Conservation (phyloP, 352 stramenopile species). For the Phytophthora cajani region DNA sequence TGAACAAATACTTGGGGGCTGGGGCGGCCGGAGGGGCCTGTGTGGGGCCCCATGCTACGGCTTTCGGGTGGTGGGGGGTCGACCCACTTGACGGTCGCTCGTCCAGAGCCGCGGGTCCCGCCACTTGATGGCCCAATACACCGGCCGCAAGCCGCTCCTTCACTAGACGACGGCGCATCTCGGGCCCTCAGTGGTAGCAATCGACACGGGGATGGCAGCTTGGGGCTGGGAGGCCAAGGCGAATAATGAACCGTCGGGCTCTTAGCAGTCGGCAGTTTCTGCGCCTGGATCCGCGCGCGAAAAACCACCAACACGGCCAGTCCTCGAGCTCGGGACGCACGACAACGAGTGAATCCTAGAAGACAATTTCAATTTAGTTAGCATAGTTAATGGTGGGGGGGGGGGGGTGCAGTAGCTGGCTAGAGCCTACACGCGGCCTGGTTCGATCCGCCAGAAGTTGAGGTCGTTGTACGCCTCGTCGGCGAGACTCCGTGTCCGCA, state of each 20-base stretch:
- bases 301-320: slow-evolving; percentile 12
- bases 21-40: not conserved
- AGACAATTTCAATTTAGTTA: slow-evolving; percentile 33
- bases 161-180: slow-evolving; percentile 32
- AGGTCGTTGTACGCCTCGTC: slow-evolving; percentile 89
- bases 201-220: not conserved
- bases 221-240: slow-evolving; percentile 4
- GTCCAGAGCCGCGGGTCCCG: slow-evolving; percentile 5
- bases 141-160: slow-evolving; percentile 25
- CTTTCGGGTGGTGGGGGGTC: slow-evolving; percentile 6
- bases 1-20: slow-evolving; percentile 34
- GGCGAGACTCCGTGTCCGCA: slow-evolving; percentile 56
- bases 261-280: slow-evolving; percentile 19
- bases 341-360: slow-evolving; percentile 10
- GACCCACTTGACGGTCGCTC: slow-evolving; percentile 9
- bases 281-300: slow-evolving; percentile 3
- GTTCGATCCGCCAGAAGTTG: slow-evolving; percentile 86
- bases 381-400: slow-evolving; percentile 24
- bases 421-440: slow-evolving; percentile 37
- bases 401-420: not conserved
- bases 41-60: slow-evolving; percentile 16
- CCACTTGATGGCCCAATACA: slow-evolving; percentile 26
- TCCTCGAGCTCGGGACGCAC: not conserved
- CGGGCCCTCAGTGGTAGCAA: slow-evolving; percentile 3
- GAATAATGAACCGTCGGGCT: slow-evolving; percentile 16